Base-by-base conservation (phyloP, 2,329 filamentous ascomycete genomes). In the Helotiales sp. region DNA sequence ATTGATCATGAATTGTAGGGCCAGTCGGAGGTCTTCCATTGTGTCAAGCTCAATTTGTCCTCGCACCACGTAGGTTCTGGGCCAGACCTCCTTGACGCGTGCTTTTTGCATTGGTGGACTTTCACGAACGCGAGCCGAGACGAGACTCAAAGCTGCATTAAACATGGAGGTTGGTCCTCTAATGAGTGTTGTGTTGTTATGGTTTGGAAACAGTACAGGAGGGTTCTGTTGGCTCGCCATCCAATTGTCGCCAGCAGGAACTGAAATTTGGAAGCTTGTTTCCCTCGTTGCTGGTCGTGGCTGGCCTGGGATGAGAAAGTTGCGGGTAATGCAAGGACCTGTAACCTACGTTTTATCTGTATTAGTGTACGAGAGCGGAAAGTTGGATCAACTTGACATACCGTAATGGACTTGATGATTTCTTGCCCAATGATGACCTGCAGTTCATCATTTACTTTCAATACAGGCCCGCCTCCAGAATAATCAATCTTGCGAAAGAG, bases 1-100 rank as follows among this genome's bases (percentile, higher is more conserved):
- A 15, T 53, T 53, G 27, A 33, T 31, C 29, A 36, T 12, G 51
- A 53, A 53, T n/a, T 53, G 36, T 17, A 44, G 24, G 1, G 51
- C 51, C n/a, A 53, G 25, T 2, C 51, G 51, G 10, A 53, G 5
- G 7, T 53, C 51, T 33, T 53, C 19, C 12, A 53, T n/a, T 3
- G 15, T 44, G 2, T 38, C 51, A 5, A 53, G 24, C n/a, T 46
- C 25, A n/a, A n/a, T 38, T 8, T 17, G 9, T 24, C 22, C 51
- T 7, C 51, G 36, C 13, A 22, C 24, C 8, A 42, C 36, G 3
- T 7, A 4, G 24, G 44, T 42, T n/a, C 15, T 44, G 2, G 31
- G 25, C 51, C 51, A 53, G 5, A 30, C 6, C 13, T 42, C 33
- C 25, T 17, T 29, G 19, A 15, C 25, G 10, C 24, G 27, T 3